Conservation (phyloP, 2,329 filamentous ascomycete species). For the Aureobasidium sp. region DNA sequence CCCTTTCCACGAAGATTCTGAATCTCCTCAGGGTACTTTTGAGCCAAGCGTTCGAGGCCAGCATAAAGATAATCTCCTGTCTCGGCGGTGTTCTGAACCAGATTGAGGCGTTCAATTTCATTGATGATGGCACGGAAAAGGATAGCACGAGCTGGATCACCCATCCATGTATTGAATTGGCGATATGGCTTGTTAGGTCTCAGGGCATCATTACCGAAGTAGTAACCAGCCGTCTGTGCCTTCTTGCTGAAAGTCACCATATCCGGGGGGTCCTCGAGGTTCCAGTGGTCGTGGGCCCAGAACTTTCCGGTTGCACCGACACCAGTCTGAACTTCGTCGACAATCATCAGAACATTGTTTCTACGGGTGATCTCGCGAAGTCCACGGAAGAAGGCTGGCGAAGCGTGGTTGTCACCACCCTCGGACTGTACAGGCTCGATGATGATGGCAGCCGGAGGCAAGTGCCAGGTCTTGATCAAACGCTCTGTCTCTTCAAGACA, state of each 20-base stretch:
- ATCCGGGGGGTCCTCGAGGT: conserved; percentile 69
- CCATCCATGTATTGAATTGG: conserved; percentile 97
- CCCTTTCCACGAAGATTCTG: conserved; percentile 75
- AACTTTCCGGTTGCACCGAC: conserved; percentile 84
- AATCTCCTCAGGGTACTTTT: conserved; percentile 66
- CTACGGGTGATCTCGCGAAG: conserved; percentile 70
- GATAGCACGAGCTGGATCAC: conserved; percentile 72
- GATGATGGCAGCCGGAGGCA: conserved; percentile 70
- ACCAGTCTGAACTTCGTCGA: conserved; percentile 88
- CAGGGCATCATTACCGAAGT: conserved; percentile 69
- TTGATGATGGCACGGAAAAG: conserved; percentile 76
- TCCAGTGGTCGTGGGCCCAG: conserved; percentile 94
- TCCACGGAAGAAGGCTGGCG: conserved; percentile 72
- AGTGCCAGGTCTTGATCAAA: conserved; percentile 67
- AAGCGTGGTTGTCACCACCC: conserved; percentile 87
- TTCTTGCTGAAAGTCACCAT: conserved; percentile 94
- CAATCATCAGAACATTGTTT: conserved; percentile 72
- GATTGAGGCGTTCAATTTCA: conserved; percentile 64
- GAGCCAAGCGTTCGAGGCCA: conserved; percentile 57
- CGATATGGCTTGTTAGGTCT: conserved; percentile 84
- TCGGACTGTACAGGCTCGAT: conserved; percentile 87
- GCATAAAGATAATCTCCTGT: conserved; percentile 70
- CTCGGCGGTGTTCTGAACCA: conserved; percentile 66
- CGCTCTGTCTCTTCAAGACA: conserved; percentile 75
- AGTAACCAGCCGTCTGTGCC: conserved; percentile 85